phyloP scores from a whole-genome alignment of 2,329 filamentous ascomycete species.

The Chrysoporthe austroafricana region DNA sequence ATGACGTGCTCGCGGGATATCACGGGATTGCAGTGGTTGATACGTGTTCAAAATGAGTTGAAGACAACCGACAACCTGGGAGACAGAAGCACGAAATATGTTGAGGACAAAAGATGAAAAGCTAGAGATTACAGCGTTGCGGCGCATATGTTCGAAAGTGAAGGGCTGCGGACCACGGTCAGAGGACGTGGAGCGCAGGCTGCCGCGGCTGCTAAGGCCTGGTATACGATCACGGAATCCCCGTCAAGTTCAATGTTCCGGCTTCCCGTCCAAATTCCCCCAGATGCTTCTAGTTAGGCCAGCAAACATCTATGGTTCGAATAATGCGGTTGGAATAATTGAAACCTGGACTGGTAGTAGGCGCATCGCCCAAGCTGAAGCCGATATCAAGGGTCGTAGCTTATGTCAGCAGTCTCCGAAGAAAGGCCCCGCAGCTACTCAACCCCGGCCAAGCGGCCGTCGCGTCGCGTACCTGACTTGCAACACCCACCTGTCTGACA shows the following conservation, averaged over 20 bases:
- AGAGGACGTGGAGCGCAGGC: too few species aligned
- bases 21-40: not conserved
- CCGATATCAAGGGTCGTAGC: not conserved
- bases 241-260: not conserved
- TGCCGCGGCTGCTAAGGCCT: too few species aligned
- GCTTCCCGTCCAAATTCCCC: not conserved
- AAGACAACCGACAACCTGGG: not conserved
- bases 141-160: too few species aligned
- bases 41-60: not conserved
- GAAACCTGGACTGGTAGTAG: not conserved
- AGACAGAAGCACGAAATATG: too few species aligned
- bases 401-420: slow-evolving; percentile 7
- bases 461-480: slow-evolving; percentile 25
- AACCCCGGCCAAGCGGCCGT: slow-evolving; percentile 4
- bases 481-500: slow-evolving; percentile 18
- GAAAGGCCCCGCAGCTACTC: slow-evolving; percentile 14
- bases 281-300: not conserved
- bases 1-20: not conserved
- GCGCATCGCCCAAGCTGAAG: not conserved
- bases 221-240: too few species aligned
- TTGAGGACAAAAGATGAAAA: too few species aligned
- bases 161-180: too few species aligned
- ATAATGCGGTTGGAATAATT: not conserved
- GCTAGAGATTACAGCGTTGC: too few species aligned
- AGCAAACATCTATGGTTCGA: not conserved